These are phyloP conservation scores for Letharia lupina DNA, from an alignment of 495 filamentous ascomycete species.

Conservation along the genomic window DNA sequence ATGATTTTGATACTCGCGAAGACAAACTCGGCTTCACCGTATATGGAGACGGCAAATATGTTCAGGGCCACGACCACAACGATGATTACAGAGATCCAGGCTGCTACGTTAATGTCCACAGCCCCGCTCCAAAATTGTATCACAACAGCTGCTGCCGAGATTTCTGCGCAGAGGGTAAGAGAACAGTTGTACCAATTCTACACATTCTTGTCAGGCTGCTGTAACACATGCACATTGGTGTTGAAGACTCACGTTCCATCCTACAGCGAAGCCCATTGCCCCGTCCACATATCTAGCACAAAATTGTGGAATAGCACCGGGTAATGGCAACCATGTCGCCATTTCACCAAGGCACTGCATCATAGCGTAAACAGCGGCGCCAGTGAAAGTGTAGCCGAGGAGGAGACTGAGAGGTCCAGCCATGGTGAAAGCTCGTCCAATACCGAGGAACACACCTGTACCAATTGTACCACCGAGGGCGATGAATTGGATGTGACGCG, in stretches of 20 bases:
- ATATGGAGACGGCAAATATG: slow-evolving; percentile 57
- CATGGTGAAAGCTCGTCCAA: slow-evolving; percentile 51
- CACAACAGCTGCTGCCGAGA: slow-evolving; percentile 64
- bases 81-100: slow-evolving; percentile 72
- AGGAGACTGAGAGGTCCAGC: slow-evolving; percentile 60
- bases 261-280: slow-evolving; percentile 69
- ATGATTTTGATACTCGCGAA: slow-evolving; percentile 69
- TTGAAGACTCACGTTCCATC: slow-evolving; percentile 56
- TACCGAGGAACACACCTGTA: slow-evolving; percentile 68
- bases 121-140: slow-evolving; percentile 64
- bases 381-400: slow-evolving; percentile 62
- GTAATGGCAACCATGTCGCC: slow-evolving; percentile 65
- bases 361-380: slow-evolving; percentile 53
- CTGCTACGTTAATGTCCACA: slow-evolving; percentile 45
- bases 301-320: slow-evolving; percentile 68
- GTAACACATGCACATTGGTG: not conserved
- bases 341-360: slow-evolving; percentile 57
- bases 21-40: slow-evolving; percentile 68
- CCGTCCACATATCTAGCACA: slow-evolving; percentile 64
- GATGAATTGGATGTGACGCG: slow-evolving; percentile 46
- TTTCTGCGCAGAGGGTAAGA: slow-evolving; percentile 65
- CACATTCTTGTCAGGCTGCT: not conserved
- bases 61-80: slow-evolving; percentile 58
- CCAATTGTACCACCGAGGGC: slow-evolving; percentile 63
- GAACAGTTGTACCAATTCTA: slow-evolving; percentile 48